Evolutionary conservation across 2,329 filamentous ascomycete genomes (phyloP).

Genomic region (Apiospora rasikravindrae): DNA sequence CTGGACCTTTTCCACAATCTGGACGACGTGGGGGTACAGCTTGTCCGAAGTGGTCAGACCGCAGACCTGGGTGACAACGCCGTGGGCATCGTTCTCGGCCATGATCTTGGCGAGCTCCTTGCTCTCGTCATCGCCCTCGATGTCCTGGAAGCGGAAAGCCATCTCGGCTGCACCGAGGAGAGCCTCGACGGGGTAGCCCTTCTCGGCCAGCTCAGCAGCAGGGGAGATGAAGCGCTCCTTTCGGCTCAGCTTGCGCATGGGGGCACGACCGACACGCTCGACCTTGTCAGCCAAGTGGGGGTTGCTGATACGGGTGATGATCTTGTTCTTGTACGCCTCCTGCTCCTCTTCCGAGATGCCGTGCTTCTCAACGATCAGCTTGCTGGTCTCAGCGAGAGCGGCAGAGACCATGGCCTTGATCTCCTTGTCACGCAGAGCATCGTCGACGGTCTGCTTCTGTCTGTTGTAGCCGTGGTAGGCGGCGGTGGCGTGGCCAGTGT

Average conservation of each 20-base stretch:
- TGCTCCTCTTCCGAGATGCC: conserved; percentile 77
- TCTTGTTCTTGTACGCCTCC: conserved; percentile 86
- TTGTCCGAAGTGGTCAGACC: conserved; percentile 79
- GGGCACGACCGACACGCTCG: conserved; percentile 93
- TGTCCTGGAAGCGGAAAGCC: conserved; percentile 93
- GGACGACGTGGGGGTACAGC: conserved; percentile 75
- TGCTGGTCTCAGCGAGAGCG: conserved; percentile 84
- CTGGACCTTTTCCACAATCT: conserved; percentile 85
- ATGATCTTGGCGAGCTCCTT: conserved; percentile 85
- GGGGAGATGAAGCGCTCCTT: conserved; percentile 97
- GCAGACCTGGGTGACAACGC: conserved; percentile 80
- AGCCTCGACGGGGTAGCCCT: conserved; percentile 72
- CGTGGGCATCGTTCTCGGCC: conserved; percentile 72
- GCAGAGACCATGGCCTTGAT: conserved; percentile 82
- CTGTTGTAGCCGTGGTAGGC: conserved; percentile 93
- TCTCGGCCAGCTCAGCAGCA: conserved; percentile 85
- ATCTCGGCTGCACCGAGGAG: conserved; percentile 87
- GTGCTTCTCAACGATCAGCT: conserved; percentile 87
- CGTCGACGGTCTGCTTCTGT: conserved; percentile 86
- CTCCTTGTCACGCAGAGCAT: conserved; percentile 79
- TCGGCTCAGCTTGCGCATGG: conserved; percentile 89
- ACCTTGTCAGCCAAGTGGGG: conserved; percentile 90
- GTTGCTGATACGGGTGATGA: conserved; percentile 92
- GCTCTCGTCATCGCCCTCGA: conserved; percentile 90
- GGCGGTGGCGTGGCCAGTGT: conserved; percentile 94